Evolutionary conservation across 441 rosid species (phyloP), one percentile per base, ranked within the genome.

Genomic region (Brassica balearica): DNA sequence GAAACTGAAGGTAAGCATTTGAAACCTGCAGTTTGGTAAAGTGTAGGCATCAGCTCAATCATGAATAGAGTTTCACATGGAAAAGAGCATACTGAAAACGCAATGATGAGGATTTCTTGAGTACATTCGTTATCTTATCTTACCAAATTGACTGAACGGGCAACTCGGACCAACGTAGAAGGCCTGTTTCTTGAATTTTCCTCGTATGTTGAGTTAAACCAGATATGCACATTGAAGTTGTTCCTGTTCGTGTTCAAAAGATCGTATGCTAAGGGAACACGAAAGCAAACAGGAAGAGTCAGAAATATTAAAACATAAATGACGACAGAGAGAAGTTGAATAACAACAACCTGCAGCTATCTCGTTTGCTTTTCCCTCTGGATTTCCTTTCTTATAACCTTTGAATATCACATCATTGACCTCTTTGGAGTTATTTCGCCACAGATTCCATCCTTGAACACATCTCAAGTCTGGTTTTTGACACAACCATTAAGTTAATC

Each of bases 141-240:
- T 91, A 94, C 98, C 96, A 96, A 87, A 86, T 96, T 94, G 60
- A 96, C 85, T 4, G 91, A 86, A 29, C 98, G 97, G 5, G 94
- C 84, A 75, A 88, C 88, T 74, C 97, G 91, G 76, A 91, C 9
- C 86, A 90, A 78, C 25, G 81, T 67, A 58, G 23, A 23, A n/a
- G 81, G 75, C 8, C 9, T 7, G 60, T 55, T 58, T 25, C 69
- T 32, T 15, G 81, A 22, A 70, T 72, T 70, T 53, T 87, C 80
- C 80, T 82, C 85, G 74, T 82, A 84, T 15, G 95, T 86, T 59
- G 96, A 83, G 78, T 96, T 92, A 88, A 89, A 94, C 98, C 92
- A 92, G 68, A 94, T 74, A 83, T 77, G 90, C 82, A 89, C 91
- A 67, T 91, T 92, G 74, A 89, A 93, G 62, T 78, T 90, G 38